A percentile compares a stretch with the other conserved stretches of the same genome.
Conservation (phyloP, 352 stramenopile genomes). For the Globisporangium recalcitrans region DNA sequence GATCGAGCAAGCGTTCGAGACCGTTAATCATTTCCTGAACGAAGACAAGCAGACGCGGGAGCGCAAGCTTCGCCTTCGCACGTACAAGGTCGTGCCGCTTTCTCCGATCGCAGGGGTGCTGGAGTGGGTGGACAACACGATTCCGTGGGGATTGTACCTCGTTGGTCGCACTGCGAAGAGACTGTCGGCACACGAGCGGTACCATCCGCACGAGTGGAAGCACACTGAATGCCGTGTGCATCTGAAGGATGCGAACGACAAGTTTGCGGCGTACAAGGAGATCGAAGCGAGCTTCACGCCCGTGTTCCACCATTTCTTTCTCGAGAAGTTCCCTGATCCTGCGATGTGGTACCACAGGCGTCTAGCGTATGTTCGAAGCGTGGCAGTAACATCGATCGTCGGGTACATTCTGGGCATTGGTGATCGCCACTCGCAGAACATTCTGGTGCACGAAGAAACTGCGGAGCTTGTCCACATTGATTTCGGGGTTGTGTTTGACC, state of each 20-base stretch:
- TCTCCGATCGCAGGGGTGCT: slow-evolving; percentile 93
- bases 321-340: slow-evolving; percentile 95
- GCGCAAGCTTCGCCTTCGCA: slow-evolving; percentile 88
- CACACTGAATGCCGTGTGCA: slow-evolving; percentile 70
- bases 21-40: slow-evolving; percentile 85
- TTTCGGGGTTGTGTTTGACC: slow-evolving; percentile 99
- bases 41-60: slow-evolving; percentile 56
- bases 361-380: slow-evolving; percentile 93
- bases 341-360: slow-evolving; percentile 92
- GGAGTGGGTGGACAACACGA: slow-evolving; percentile 98
- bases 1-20: slow-evolving; percentile 88
- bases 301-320: slow-evolving; percentile 97
- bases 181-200: slow-evolving; percentile 89
- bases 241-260: slow-evolving; percentile 74
- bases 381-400: slow-evolving; percentile 97
- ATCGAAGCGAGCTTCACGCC: slow-evolving; percentile 95
- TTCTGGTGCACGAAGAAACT: slow-evolving; percentile 96
- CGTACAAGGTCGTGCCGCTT: slow-evolving; percentile 94
- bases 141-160: slow-evolving; percentile 92
- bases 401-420: slow-evolving; percentile 96
- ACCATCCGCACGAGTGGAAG: slow-evolving; percentile 94
- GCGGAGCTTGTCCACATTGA: slow-evolving; percentile 99
- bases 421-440: slow-evolving; percentile 98
- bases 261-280: slow-evolving; percentile 79
- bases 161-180: slow-evolving; percentile 41